Conservation (phyloP, 179 eudicot genomes). For the Camellia oleifera region DNA sequence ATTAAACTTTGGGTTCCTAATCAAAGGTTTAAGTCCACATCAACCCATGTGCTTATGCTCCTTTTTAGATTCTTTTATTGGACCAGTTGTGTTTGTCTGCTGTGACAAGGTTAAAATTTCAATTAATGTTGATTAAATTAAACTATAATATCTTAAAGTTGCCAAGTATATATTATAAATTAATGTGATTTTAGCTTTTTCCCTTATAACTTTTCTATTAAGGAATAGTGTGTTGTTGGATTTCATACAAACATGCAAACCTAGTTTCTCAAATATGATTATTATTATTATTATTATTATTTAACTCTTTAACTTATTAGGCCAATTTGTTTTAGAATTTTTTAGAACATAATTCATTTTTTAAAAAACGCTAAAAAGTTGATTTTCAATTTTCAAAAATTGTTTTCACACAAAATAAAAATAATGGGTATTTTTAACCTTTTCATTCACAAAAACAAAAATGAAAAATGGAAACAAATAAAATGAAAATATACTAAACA, state of each 20-base stretch:
- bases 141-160: not conserved
- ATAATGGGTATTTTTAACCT: too few relatives aligned
- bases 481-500: too few relatives aligned
- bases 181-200: not conserved
- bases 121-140: not conserved
- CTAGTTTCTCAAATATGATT: not conserved
- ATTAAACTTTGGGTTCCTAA: constrained; percentile 1
- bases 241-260: not conserved
- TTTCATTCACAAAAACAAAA: too few relatives aligned
- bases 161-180: not conserved
- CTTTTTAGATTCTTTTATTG: not conserved
- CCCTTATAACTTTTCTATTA: not conserved
- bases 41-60: not conserved
- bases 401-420: too few relatives aligned
- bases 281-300: too few relatives aligned
- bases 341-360: too few relatives aligned
- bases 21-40: not conserved
- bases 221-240: not conserved
- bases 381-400: too few relatives aligned
- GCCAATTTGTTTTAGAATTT: too few relatives aligned
- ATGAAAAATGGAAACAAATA: too few relatives aligned
- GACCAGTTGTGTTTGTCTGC: not conserved
- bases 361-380: too few relatives aligned
- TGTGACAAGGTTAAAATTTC: not conserved
- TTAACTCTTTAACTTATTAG: not conserved